phyloP scores from a whole-genome alignment of 352 stramenopile species.

The Phytophthora aleatoria region DNA sequence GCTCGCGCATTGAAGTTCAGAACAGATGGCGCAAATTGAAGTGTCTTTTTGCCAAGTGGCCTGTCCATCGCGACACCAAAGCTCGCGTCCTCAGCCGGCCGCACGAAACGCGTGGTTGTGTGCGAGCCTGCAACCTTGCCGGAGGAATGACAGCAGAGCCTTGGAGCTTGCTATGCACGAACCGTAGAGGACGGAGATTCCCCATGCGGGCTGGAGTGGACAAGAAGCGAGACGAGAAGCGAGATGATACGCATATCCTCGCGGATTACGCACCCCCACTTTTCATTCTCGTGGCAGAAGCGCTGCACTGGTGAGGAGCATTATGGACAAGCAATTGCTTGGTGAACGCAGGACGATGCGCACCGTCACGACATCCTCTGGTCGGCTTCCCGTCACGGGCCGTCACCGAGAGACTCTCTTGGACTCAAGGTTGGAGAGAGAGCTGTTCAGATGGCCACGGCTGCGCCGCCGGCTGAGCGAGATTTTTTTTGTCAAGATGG shows the following conservation, averaged over 20 bases:
- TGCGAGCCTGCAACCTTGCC: neutral
- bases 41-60: slow-evolving; percentile 11
- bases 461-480: slow-evolving; percentile 12
- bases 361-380: slow-evolving; percentile 4
- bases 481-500: slow-evolving; percentile 17
- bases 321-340: slow-evolving; percentile 2
- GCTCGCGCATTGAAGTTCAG: slow-evolving; percentile 22
- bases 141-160: slow-evolving; percentile 2
- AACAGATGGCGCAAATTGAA: slow-evolving; percentile 28
- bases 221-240: slow-evolving; percentile 12
- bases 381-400: neutral
- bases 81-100: slow-evolving; percentile 10
- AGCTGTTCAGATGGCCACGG: neutral
- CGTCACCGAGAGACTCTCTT: neutral
- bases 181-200: slow-evolving; percentile 1
- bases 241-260: slow-evolving; percentile 21
- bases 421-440: neutral
- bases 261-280: slow-evolving; percentile 18
- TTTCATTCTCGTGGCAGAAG: slow-evolving; percentile 26
- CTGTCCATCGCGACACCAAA: slow-evolving; percentile 12
- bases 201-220: neutral
- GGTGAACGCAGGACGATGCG: neutral
- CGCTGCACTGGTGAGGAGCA: neutral
- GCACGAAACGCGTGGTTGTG: slow-evolving; percentile 11
- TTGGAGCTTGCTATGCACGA: slow-evolving; percentile 8